Evolutionary conservation across 1,284 basidiomycete genomes (phyloP).

Genomic region (Fomitopsis schrenkii): DNA sequence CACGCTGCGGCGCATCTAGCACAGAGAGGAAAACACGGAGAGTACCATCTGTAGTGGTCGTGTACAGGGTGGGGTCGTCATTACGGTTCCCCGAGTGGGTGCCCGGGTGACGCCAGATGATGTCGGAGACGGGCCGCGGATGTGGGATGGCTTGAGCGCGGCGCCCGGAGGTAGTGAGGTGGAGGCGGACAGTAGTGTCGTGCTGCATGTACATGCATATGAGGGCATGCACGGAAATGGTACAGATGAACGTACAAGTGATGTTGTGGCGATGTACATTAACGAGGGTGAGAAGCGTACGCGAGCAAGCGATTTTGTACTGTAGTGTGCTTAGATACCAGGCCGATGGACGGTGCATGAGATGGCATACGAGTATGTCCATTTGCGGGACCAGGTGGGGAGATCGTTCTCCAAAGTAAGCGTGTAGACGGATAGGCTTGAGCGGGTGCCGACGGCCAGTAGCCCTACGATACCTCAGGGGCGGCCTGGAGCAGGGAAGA

Average conservation of each 20-base stretch:
- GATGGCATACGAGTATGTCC: slow-evolving; percentile 50
- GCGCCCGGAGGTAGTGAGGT: slow-evolving; percentile 68
- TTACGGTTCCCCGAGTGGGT: slow-evolving; percentile 50
- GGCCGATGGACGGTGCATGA: not conserved
- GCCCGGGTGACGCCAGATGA: slow-evolving; percentile 53
- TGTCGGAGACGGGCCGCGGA: slow-evolving; percentile 57
- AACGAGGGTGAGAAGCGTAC: slow-evolving; percentile 70
- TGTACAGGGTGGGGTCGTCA: slow-evolving; percentile 76
- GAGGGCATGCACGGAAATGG: not conserved
- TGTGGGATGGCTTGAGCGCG: slow-evolving; percentile 64
- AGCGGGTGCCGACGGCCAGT: slow-evolving; percentile 59
- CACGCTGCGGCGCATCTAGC: slow-evolving; percentile 78
- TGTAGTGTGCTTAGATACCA: slow-evolving; percentile 17
- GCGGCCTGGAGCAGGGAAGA: not conserved
- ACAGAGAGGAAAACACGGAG: slow-evolving; percentile 86
- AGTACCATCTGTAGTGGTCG: slow-evolving; percentile 69
- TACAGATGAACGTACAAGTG: slow-evolving; percentile 39
- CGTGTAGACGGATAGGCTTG: slow-evolving; percentile 64
- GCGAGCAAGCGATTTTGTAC: slow-evolving; percentile 44
- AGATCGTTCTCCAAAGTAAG: slow-evolving; percentile 75
- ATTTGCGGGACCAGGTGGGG: slow-evolving; percentile 75
- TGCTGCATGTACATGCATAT: slow-evolving; percentile 33
- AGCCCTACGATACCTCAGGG: slow-evolving; percentile 45
- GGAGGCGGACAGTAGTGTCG: slow-evolving; percentile 56
- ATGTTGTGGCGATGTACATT: slow-evolving; percentile 66